A percentile compares a stretch with the other conserved stretches of the same genome.
These are phyloP conservation scores for Ehretia macrophylla DNA, from an alignment of 257 asterid species.

Conservation along the genomic window DNA sequence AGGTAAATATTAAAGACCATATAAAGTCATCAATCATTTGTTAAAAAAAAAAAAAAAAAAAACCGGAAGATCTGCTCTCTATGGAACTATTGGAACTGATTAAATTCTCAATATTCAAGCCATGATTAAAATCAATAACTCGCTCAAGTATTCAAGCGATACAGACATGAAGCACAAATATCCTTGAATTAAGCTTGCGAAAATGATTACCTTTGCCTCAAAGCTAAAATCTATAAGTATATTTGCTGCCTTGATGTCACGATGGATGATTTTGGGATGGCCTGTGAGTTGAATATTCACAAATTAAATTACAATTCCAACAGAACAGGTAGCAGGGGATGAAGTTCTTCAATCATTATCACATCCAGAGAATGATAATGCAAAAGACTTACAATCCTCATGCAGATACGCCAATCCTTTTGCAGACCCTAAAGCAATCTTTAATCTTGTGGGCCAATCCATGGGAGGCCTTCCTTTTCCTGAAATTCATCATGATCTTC, in stretches of 20 bases:
- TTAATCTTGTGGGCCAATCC: slow-evolving; percentile 38
- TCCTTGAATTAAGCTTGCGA: not conserved
- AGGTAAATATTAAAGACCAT: no score
- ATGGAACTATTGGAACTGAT: no score
- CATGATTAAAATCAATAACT: not conserved
- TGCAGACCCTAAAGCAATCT: slow-evolving; percentile 46
- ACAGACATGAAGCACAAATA: not conserved
- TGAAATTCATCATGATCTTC: slow-evolving; percentile 6
- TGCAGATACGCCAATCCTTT: slow-evolving; percentile 56
- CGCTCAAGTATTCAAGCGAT: not conserved
- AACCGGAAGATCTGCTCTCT: no score
- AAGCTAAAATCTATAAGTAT: slow-evolving; percentile 79
- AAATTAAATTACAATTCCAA: not conserved
- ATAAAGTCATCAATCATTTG: no score
- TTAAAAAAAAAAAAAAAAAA: no score
- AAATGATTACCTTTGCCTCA: slow-evolving; percentile 65
- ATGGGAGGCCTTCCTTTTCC: slow-evolving; percentile 46
- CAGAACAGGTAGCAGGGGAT: not conserved
- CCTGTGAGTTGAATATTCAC: slow-evolving; percentile 35
- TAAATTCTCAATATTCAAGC: no score
- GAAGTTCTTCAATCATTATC: not conserved
- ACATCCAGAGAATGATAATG: not conserved
- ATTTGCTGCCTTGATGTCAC: slow-evolving; percentile 89
- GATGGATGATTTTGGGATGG: slow-evolving; percentile 87
- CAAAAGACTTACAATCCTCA: slow-evolving; percentile 40